These are phyloP conservation scores for Cryptococcus amylolentus DNA, from an alignment of 1,284 basidiomycete genomes.

Conservation along the genomic window DNA sequence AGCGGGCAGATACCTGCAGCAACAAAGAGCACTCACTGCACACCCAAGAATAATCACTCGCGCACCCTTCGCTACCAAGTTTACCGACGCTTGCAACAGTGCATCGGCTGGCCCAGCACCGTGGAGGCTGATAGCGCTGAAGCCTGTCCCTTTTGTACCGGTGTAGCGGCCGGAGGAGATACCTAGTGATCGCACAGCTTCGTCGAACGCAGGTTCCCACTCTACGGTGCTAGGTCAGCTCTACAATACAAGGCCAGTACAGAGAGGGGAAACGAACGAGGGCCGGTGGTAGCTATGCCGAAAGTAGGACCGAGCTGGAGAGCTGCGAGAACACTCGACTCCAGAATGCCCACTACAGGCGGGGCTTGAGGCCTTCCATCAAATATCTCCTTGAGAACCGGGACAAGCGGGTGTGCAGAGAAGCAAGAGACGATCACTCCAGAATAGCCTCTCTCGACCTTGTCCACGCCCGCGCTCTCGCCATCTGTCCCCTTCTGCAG, in stretches of 20 bases:
- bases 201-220: slow-evolving; percentile 18
- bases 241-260: neutral
- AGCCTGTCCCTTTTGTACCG: slow-evolving; percentile 19
- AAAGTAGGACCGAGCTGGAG: slow-evolving; percentile 10
- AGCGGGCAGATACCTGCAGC: neutral
- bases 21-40: slow-evolving; percentile 8
- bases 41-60: slow-evolving; percentile 16
- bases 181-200: slow-evolving; percentile 9
- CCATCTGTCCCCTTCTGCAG: neutral
- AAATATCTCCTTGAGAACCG: slow-evolving; percentile 3
- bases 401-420: slow-evolving; percentile 15
- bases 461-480: neutral
- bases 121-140: slow-evolving; percentile 17
- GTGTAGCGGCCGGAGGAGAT: slow-evolving; percentile 9
- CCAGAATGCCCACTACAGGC: slow-evolving; percentile 12
- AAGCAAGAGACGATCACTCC: slow-evolving; percentile 15
- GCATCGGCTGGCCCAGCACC: slow-evolving; percentile 5
- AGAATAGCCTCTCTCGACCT: slow-evolving; percentile 5
- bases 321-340: slow-evolving; percentile 8
- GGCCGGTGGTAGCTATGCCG: slow-evolving; percentile 19
- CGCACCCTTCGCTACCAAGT: slow-evolving; percentile 10
- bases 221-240: slow-evolving; percentile 3
- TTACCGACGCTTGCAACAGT: slow-evolving; percentile 6
- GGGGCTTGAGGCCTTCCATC: neutral
- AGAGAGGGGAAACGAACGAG: slow-evolving; percentile 6